Evolutionary conservation across 2,329 filamentous ascomycete species (phyloP).

Genomic region (Incumbomyces delicatus): DNA sequence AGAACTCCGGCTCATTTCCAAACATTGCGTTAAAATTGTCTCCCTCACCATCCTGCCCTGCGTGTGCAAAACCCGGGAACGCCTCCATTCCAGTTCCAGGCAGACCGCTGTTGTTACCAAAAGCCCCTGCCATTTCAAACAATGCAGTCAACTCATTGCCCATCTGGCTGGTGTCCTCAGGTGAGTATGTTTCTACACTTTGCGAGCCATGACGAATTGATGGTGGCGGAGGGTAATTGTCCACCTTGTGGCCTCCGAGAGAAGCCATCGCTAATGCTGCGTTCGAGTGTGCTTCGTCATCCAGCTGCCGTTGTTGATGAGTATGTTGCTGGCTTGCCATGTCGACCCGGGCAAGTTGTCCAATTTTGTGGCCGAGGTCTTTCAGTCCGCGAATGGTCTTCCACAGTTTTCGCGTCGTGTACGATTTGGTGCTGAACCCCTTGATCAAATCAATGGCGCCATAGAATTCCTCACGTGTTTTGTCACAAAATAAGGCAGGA

Average conservation of each 20-base stretch:
- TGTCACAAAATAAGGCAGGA: conserved; percentile 49
- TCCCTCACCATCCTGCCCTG: conserved; percentile 30
- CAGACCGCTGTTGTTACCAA: conserved; percentile 26
- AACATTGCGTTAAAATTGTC: conserved; percentile 37
- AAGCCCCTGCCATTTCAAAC: conserved; percentile 54
- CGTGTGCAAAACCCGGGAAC: conserved; percentile 28
- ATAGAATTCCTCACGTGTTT: conserved; percentile 58
- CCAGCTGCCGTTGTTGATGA: conserved; percentile 6
- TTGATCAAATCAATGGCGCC: conserved; percentile 56
- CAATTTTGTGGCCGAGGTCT: conserved; percentile 52
- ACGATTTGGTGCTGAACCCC: conserved; percentile 51
- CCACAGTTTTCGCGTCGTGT: conserved; percentile 54
- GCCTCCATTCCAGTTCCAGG: background rate
- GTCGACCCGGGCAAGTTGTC: conserved; percentile 33
- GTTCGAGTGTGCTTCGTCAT: conserved; percentile 47
- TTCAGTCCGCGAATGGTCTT: conserved; percentile 55
- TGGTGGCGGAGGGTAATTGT: conserved; percentile 44
- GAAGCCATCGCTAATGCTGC: conserved; percentile 58
- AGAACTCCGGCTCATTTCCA: conserved; percentile 50
- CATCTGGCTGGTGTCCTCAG: conserved; percentile 50
- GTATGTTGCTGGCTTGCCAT: background rate
- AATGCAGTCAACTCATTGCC: conserved; percentile 51
- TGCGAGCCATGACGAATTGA: conserved; percentile 25
- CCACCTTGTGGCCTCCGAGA: conserved; percentile 52
- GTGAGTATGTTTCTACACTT: conserved; percentile 38